These are phyloP conservation scores for Penstemon barbatus DNA, from an alignment of 257 asterid genomes.

Conservation along the genomic window DNA sequence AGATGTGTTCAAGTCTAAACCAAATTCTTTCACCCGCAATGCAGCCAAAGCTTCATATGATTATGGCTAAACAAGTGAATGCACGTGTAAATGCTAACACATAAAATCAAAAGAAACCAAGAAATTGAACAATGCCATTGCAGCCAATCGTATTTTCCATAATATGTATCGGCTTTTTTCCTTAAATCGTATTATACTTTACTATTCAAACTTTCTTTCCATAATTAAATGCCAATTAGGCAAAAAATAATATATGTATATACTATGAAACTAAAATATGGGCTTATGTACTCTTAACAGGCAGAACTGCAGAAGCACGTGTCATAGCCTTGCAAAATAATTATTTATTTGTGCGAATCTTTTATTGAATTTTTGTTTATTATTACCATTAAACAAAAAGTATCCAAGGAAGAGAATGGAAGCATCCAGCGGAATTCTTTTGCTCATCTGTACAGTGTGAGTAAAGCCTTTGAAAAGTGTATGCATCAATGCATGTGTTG, in stretches of 20 bases:
- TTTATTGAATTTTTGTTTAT: background rate
- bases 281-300: background rate
- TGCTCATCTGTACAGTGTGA: background rate
- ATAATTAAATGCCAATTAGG: too few relatives aligned
- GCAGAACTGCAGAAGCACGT: conserved; percentile 30
- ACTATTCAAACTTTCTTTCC: too few relatives aligned
- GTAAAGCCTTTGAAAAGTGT: background rate
- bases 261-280: background rate
- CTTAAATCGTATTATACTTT: too few relatives aligned
- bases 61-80: too few relatives aligned
- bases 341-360: conserved; percentile 10
- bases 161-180: too few relatives aligned
- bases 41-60: too few relatives aligned
- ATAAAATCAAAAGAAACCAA: too few relatives aligned
- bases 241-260: background rate
- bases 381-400: background rate
- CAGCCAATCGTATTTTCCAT: too few relatives aligned
- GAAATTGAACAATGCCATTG: too few relatives aligned
- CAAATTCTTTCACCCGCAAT: too few relatives aligned
- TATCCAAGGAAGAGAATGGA: conserved; percentile 28
- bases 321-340: conserved; percentile 15
- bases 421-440: conserved; percentile 16
- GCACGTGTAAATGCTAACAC: too few relatives aligned
- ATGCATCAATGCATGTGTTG: background rate
- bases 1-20: too few relatives aligned